These are phyloP conservation scores for Teunomyces stri DNA, from an alignment of 805 yeast genomes.

Conservation along the genomic window DNA sequence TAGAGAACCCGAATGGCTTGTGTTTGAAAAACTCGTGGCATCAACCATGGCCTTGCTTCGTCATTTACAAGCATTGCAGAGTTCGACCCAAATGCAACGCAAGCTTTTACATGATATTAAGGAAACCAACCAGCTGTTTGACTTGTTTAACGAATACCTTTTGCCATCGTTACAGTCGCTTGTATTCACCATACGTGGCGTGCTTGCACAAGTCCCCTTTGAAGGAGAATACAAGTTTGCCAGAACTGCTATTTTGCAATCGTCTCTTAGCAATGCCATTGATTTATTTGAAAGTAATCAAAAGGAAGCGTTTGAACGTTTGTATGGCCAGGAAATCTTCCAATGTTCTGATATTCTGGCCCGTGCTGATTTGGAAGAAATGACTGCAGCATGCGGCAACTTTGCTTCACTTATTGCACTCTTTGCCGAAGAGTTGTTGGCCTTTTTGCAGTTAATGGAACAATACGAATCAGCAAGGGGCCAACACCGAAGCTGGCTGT, in stretches of 20 bases:
- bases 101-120: conserved; percentile 39
- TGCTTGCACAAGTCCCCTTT: conserved; percentile 59
- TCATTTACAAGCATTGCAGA: conserved; percentile 63
- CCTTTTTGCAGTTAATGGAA: conserved; percentile 45
- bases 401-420: conserved; percentile 65
- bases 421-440: conserved; percentile 55
- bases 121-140: conserved; percentile 48
- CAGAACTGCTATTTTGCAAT: conserved; percentile 42
- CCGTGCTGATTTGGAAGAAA: conserved; percentile 69
- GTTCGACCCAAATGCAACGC: conserved; percentile 69
- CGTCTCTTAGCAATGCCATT: conserved; percentile 50
- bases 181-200: conserved; percentile 59
- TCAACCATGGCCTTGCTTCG: conserved; percentile 52
- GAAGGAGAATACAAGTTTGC: conserved; percentile 38
- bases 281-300: conserved; percentile 58
- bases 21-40: conserved; percentile 46
- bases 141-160: conserved; percentile 60
- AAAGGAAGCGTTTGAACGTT: conserved; percentile 49
- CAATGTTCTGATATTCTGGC: conserved; percentile 31
- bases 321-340: conserved; percentile 58
- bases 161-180: conserved; percentile 74
- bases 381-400: conserved; percentile 82
- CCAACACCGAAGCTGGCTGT: conserved; percentile 41
- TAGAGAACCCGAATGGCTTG: conserved; percentile 49
- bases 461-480: conserved; percentile 32